Evolutionary conservation across 2,329 filamentous ascomycete species (phyloP), one percentile per base, ranked within the genome.

Genomic region (Nemania bipapillata): DNA sequence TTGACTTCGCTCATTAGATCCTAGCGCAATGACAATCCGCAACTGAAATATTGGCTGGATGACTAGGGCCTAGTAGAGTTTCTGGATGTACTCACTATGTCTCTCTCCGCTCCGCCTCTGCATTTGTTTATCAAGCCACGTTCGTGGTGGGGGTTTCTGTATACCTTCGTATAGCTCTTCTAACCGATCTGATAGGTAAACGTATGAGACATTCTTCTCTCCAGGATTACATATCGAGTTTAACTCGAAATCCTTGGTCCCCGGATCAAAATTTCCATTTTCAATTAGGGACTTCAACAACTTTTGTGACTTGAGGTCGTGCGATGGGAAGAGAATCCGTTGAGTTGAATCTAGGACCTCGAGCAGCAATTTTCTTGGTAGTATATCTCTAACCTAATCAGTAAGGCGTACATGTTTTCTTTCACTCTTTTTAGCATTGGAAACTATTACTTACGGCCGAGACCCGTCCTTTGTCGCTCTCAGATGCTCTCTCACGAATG

Each of bases 141-240:
- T 67, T 30, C 74, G 70, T 9, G 76, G 73, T 8, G 62, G 72
- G 8, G 77, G 75, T 24, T 70, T 74, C 17, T 74, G 60, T 24
- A 76, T 4, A 40, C 78, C 78, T 15, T 77, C 67, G 53, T 77
- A 73, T 1, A 78, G 62, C 22, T 74, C 74, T 24, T 65, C 69
- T 8, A 79, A 71, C 0, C 70, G 75, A 4, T 70, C 37, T 1
- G 74, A 75, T n/a, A 77, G 75, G 52, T 77, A 79, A 7, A 73
- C 61, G 54, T 75, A 77, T 2, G 63, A 60, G 12, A 74, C 62
- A 3, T 68, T 65, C 40, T 74, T 70, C 56, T 77, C 75, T 28
- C 57, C 71, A 15, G 53, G 47, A 6, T 50, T 68, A 22, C 62
- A 64, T 6, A 70, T 37, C 6, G 60, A 59, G 40, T 64, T 64